Evolutionary conservation across 352 stramenopile species (phyloP).

Genomic region (Phytophthora palmivora): DNA sequence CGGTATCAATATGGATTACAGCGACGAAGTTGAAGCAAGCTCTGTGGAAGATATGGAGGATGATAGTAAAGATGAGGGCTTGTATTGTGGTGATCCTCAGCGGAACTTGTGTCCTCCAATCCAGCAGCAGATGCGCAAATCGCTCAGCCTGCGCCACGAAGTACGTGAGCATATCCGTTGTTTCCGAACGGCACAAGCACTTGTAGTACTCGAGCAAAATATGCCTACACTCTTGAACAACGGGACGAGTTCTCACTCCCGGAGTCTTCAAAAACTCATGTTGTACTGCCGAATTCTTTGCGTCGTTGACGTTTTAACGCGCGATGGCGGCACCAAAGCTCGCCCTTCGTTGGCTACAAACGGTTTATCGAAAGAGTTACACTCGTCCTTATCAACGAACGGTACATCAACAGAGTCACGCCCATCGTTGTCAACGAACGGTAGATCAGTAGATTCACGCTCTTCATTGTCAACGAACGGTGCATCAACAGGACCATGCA

Average conservation of each 20-base stretch:
- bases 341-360: constrained; percentile 6
- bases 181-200: constrained; percentile 40
- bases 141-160: constrained; percentile 40
- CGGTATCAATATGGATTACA: constrained; percentile 12
- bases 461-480: constrained; percentile 16
- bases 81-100: constrained; percentile 2
- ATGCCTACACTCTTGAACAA: constrained; percentile 14
- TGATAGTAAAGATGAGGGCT: constrained; percentile 19
- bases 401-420: not conserved
- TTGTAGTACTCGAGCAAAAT: constrained; percentile 34
- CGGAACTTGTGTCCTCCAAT: constrained; percentile 4
- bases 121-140: constrained; percentile 22
- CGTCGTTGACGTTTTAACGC: constrained; percentile 49
- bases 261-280: constrained; percentile 27
- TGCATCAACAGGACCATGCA: not conserved
- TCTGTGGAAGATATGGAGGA: constrained; percentile 17
- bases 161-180: constrained; percentile 46
- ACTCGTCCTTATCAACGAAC: constrained; percentile 6
- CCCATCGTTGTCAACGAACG: constrained; percentile 12
- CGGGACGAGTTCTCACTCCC: not conserved
- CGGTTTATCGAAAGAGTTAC: not conserved
- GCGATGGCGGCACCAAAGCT: constrained; percentile 18
- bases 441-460: not conserved
- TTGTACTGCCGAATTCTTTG: constrained; percentile 51
- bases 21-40: constrained; percentile 3